Evolutionary conservation across 164 flowering plant genomes (phyloP), one percentile per base, ranked within the genome.

Genomic region (Chloranthus sessilifolius): DNA sequence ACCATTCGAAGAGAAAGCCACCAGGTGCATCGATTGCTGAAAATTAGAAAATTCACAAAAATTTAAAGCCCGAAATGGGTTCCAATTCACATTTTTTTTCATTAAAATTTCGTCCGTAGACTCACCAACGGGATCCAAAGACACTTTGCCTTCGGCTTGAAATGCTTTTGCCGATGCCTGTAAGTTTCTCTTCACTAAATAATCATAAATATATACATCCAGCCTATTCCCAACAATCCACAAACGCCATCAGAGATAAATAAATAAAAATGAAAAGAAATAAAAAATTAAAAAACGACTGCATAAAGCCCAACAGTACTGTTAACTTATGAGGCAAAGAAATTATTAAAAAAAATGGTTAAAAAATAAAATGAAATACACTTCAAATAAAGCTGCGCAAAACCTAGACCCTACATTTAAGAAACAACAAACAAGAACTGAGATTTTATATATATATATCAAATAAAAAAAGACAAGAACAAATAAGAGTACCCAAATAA

Each of bases 11-110:
- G 3, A 85, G 79, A 70, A 85, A 85, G 4, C 95, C 95, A 17
- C 88, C 88, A 28, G 95, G 90, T 7, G 95, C 90, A 73, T 85
- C 90, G 48, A 85, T 79, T 19, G 85, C 95, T 85, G 81, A 10
- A 51, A 55, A 12, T n/a, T 9, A 39, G 23, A 44, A 24, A 35
- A 30, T 8, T 6, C 7, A 48, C 40, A 22, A 47, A 25, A 41
- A 11, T 11, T 9, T 34, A 14, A n/a, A n/a, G n/a, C n/a, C 16
- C 42, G 15, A 29, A 43, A 37, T 14, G 23, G 19, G 22, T 20
- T 42, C 23, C n/a, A n/a, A n/a, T n/a, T 5, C 38, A 8, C 7
- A 17, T 3, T 22, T 22, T 2, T 4, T 24, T 24, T 16, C 2
- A 12, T 25, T 9, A 7, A 47, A 24, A 14, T 12, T 21, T 11